Evolutionary conservation across 768 basidiomycete species (phyloP).

Genomic region (Pleurotus giganteus): DNA sequence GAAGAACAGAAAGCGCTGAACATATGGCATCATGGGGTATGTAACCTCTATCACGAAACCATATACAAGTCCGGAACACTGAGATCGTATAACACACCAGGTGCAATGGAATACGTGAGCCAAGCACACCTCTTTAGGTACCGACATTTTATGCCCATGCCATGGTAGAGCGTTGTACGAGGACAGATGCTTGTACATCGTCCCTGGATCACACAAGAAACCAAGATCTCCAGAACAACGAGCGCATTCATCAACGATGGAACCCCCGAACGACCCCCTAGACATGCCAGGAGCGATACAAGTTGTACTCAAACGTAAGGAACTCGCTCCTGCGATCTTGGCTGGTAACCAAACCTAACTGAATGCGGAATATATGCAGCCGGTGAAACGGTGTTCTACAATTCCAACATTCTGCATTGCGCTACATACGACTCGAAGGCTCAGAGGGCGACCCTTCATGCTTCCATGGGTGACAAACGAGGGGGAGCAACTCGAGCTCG

Average conservation of each 20-base stretch:
- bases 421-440: slow-evolving; percentile 53
- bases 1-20: slow-evolving; percentile 59
- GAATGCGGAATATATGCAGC: slow-evolving; percentile 32
- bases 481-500: slow-evolving; percentile 64
- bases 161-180: slow-evolving; percentile 60
- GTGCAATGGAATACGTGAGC: slow-evolving; percentile 83
- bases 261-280: slow-evolving; percentile 54
- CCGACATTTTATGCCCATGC: neutral
- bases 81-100: slow-evolving; percentile 28
- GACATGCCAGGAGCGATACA: slow-evolving; percentile 69
- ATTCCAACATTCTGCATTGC: slow-evolving; percentile 76
- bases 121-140: neutral
- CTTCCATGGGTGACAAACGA: slow-evolving; percentile 57
- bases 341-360: neutral
- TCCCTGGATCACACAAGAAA: slow-evolving; percentile 63
- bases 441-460: slow-evolving; percentile 68
- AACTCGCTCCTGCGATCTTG: neutral
- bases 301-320: slow-evolving; percentile 53
- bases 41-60: slow-evolving; percentile 16
- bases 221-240: slow-evolving; percentile 61
- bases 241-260: slow-evolving; percentile 44
- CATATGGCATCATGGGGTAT: slow-evolving; percentile 65
- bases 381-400: slow-evolving; percentile 79
- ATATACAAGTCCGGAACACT: neutral
- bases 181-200: slow-evolving; percentile 68